Conservation (phyloP, 2,329 filamentous ascomycete species). For the Colletotrichum viniferum region DNA sequence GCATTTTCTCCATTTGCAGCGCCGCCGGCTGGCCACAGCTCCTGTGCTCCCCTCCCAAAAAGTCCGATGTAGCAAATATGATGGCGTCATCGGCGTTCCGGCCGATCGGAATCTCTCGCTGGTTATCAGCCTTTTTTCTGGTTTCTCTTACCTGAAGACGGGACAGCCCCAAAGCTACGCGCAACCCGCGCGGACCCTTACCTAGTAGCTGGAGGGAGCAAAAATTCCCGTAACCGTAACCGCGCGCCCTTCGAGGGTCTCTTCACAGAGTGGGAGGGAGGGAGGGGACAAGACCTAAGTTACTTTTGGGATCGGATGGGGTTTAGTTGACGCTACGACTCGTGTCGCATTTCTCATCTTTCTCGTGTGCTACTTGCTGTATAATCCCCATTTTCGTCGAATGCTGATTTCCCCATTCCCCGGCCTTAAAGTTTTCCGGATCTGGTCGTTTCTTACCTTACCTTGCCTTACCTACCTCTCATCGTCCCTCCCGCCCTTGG, state of each 20-base stretch:
- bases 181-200: not conserved
- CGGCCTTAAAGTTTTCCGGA: not conserved
- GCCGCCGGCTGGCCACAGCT: not conserved
- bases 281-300: not conserved
- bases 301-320: not conserved
- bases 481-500: not conserved
- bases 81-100: constrained; percentile 17
- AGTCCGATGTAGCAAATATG: constrained; percentile 2
- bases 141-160: not conserved
- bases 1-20: not conserved
- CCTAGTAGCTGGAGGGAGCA: not conserved
- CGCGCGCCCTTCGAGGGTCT: not conserved
- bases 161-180: not conserved
- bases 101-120: constrained; percentile 13
- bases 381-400: not conserved
- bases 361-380: not conserved
- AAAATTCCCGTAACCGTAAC: not conserved
- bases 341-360: not conserved
- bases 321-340: not conserved
- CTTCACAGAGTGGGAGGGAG: not conserved
- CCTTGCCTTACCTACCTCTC: not conserved
- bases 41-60: not conserved
- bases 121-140: not conserved
- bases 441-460: not conserved
- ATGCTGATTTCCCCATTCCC: not conserved